Percentiles rank a stretch among this genome's conserved stretches.
These are phyloP conservation scores for Circinella minor DNA, from an alignment of 371 early-diverging fungal genomes.

Conservation along the genomic window DNA sequence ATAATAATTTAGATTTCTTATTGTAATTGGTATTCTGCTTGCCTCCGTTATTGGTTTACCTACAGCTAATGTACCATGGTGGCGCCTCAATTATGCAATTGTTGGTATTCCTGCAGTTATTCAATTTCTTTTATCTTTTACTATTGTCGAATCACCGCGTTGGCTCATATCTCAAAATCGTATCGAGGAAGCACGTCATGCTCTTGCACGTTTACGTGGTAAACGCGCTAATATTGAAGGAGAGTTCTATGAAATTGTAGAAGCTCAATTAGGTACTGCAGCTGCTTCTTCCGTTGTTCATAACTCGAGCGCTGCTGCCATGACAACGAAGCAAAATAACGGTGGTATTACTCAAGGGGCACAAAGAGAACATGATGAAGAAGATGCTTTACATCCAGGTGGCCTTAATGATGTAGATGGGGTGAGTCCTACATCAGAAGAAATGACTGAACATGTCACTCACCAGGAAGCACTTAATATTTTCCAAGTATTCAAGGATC, in stretches of 20 bases:
- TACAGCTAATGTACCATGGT: slow-evolving; percentile 64
- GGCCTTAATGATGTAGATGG: background rate
- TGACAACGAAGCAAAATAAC: too few species aligned
- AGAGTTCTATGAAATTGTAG: slow-evolving; percentile 65
- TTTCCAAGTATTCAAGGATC: slow-evolving; percentile 37
- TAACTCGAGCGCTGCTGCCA: background rate
- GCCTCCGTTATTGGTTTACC: slow-evolving; percentile 66
- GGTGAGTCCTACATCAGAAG: background rate
- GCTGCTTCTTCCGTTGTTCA: slow-evolving; percentile 11
- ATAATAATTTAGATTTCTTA: slow-evolving; percentile 47
- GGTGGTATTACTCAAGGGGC: background rate
- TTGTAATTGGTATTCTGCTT: slow-evolving; percentile 78
- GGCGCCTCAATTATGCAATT: slow-evolving; percentile 70
- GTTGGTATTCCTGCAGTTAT: slow-evolving; percentile 71
- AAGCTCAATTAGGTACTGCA: slow-evolving; percentile 42
- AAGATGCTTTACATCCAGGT: slow-evolving; percentile 8
- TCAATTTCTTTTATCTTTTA: slow-evolving; percentile 68
- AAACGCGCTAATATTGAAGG: slow-evolving; percentile 47
- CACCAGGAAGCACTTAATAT: slow-evolving; percentile 28
- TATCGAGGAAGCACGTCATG: slow-evolving; percentile 56
- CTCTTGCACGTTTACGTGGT: slow-evolving; percentile 59
- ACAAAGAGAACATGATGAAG: slow-evolving; percentile 7
- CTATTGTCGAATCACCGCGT: slow-evolving; percentile 79
- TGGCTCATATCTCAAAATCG: slow-evolving; percentile 66
- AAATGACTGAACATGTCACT: slow-evolving; percentile 19